phyloP scores from a whole-genome alignment of 768 basidiomycete species.

The Boletus subcaerulescens region DNA sequence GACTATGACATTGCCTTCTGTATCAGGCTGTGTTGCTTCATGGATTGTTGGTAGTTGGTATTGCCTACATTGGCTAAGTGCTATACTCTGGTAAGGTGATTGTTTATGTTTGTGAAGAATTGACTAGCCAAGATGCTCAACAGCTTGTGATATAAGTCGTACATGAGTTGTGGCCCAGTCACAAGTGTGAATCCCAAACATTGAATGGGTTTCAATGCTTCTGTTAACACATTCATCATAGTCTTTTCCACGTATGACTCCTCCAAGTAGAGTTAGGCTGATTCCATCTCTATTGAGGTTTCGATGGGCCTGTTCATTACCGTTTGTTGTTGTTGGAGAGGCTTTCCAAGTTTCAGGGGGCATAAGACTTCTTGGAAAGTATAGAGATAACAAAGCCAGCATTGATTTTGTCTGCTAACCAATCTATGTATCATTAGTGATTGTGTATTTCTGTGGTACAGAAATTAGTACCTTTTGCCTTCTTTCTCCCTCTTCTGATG shows the following conservation, averaged over 20 bases:
- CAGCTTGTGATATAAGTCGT: neutral
- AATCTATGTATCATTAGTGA: neutral
- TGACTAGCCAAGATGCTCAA: neutral
- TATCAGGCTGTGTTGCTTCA: too few species aligned
- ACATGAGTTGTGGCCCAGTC: neutral
- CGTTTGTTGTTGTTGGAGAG: slow-evolving; percentile 8
- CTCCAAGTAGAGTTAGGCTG: slow-evolving; percentile 2
- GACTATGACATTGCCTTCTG: too few species aligned
- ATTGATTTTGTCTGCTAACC: slow-evolving; percentile 6
- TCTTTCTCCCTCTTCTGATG: too few species aligned
- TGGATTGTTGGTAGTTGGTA: too few species aligned
- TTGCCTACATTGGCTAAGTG: too few species aligned
- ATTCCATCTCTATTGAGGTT: slow-evolving; percentile 7
- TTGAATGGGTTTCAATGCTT: neutral
- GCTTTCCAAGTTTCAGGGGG: neutral
- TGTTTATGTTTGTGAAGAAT: too few species aligned
- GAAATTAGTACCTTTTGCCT: slow-evolving; percentile 1
- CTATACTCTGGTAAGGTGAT: too few species aligned
- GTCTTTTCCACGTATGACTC: slow-evolving; percentile 7
- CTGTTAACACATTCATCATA: neutral
- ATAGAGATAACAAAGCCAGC: neutral
- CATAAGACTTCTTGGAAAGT: slow-evolving; percentile 3
- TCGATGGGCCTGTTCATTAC: slow-evolving; percentile 8
- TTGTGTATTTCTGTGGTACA: neutral
- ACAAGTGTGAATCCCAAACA: neutral